A percentile compares a stretch with the other conserved stretches of the same genome.
phyloP scores from a whole-genome alignment of 352 stramenopile species.

The Phytophthora nicotianae region DNA sequence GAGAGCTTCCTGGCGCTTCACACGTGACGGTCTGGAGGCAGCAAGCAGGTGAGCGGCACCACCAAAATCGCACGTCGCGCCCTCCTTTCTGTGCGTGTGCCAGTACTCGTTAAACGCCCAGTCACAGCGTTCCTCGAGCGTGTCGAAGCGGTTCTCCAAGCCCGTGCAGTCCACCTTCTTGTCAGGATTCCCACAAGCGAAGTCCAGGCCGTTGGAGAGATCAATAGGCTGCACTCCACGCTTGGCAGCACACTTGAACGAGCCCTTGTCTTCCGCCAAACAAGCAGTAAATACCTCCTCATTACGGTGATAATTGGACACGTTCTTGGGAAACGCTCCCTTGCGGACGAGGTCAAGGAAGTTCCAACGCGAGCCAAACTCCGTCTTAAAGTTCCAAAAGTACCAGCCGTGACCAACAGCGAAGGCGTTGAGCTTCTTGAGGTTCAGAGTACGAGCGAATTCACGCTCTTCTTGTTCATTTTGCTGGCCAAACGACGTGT shows the following conservation, averaged over 20 bases:
- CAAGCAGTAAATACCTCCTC: slow-evolving; percentile 67
- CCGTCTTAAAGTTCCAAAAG: slow-evolving; percentile 60
- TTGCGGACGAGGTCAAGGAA: slow-evolving; percentile 78
- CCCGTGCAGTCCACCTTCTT: slow-evolving; percentile 54
- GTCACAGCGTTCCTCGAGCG: slow-evolving; percentile 57
- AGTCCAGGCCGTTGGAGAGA: slow-evolving; percentile 59
- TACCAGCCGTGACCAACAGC: slow-evolving; percentile 92
- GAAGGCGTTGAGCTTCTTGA: slow-evolving; percentile 94
- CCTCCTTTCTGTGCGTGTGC: slow-evolving; percentile 58
- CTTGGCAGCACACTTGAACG: slow-evolving; percentile 71
- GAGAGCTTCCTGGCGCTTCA: slow-evolving; percentile 25
- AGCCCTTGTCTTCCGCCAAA: slow-evolving; percentile 70
- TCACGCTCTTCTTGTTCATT: slow-evolving; percentile 76
- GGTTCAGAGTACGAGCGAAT: slow-evolving; percentile 76
- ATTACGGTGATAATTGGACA: slow-evolving; percentile 52
- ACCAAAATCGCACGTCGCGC: slow-evolving; percentile 80
- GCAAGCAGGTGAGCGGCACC: slow-evolving; percentile 60
- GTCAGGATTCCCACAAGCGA: slow-evolving; percentile 53
- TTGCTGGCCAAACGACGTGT: slow-evolving; percentile 84
- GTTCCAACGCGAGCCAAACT: slow-evolving; percentile 91
- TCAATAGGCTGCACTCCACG: slow-evolving; percentile 54
- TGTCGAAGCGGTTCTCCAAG: slow-evolving; percentile 47
- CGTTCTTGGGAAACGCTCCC: slow-evolving; percentile 72
- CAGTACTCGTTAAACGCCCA: slow-evolving; percentile 62
- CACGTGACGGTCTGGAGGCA: slow-evolving; percentile 6